Evolutionary conservation across 2,329 filamentous ascomycete genomes (phyloP).

Genomic region (Colletotrichum gloeosporioides): DNA sequence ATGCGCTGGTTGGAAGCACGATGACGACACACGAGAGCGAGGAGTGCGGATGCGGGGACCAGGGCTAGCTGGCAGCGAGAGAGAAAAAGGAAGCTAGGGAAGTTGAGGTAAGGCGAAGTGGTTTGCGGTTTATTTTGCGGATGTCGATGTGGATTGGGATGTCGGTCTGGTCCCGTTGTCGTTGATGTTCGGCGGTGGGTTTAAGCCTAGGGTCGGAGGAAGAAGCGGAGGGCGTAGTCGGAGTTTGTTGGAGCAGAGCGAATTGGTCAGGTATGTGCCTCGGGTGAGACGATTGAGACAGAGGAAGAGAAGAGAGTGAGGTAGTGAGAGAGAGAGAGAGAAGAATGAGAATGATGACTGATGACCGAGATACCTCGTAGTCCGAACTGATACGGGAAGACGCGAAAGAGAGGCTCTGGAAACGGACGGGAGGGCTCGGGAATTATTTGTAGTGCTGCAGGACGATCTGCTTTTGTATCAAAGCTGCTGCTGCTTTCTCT

Average conservation of each 20-base stretch:
- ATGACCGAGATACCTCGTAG: background rate
- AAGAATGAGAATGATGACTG: background rate
- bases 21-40: conserved; percentile 17
- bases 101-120: background rate
- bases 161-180: background rate
- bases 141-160: background rate
- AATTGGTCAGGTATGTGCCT: background rate
- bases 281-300: background rate
- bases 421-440: background rate
- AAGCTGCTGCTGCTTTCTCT: background rate
- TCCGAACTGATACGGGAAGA: background rate
- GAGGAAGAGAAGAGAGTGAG: background rate
- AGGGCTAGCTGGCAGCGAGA: background rate
- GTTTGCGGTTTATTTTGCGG: background rate
- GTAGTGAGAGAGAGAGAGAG: background rate
- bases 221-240: background rate
- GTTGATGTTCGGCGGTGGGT: background rate
- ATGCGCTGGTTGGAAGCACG: conserved; percentile 11
- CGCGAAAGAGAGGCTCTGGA: background rate
- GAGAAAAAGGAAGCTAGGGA: background rate
- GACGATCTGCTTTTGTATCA: conserved; percentile 2
- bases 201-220: background rate
- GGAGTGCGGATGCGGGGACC: conserved; percentile 7
- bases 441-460: conserved; percentile 13
- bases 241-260: background rate